Percentiles rank a stretch among this genome's conserved stretches.
These are phyloP conservation scores for Yamadazyma diddensiae DNA, from an alignment of 1,139 yeast genomes.

Conservation along the genomic window DNA sequence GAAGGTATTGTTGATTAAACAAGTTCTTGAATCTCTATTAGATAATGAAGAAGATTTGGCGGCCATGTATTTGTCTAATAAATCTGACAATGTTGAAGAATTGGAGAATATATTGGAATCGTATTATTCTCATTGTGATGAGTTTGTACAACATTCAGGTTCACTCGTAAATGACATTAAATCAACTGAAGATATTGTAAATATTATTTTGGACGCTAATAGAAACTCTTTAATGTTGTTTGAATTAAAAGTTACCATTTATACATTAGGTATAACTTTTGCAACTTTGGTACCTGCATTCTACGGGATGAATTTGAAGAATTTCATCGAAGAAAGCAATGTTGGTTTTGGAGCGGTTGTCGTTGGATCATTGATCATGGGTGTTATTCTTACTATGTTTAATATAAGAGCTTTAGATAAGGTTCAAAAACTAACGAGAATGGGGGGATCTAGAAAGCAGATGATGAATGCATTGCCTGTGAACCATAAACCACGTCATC, in stretches of 20 bases:
- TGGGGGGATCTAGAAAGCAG: constrained; percentile 24
- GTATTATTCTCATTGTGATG: constrained; percentile 93
- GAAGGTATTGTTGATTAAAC: constrained; percentile 77
- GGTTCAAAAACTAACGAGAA: constrained; percentile 68
- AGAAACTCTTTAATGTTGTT: constrained; percentile 90
- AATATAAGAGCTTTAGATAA: constrained; percentile 50
- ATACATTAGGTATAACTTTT: constrained; percentile 79
- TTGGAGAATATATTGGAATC: constrained; percentile 89
- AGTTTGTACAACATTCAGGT: constrained; percentile 91
- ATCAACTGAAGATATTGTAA: constrained; percentile 94
- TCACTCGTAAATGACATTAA: constrained; percentile 79
- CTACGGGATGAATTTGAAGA: constrained; percentile 94
- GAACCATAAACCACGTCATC: constrained; percentile 5
- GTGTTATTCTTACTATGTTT: constrained; percentile 37
- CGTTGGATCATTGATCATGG: constrained; percentile 44
- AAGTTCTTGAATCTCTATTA: constrained; percentile 79
- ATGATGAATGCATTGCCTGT: constrained; percentile 7
- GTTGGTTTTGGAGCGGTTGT: constrained; percentile 66
- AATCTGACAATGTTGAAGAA: constrained; percentile 49
- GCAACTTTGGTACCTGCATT: constrained; percentile 65
- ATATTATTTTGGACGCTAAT: constrained; percentile 90
- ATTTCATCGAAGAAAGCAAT: constrained; percentile 76
- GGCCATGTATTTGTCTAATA: constrained; percentile 67
- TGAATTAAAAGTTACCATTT: constrained; percentile 80
- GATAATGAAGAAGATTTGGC: constrained; percentile 90